Evolutionary conservation across 148 eudicot species (phyloP), one percentile per base, ranked within the genome.

Genomic region (Simmondsia chinensis): DNA sequence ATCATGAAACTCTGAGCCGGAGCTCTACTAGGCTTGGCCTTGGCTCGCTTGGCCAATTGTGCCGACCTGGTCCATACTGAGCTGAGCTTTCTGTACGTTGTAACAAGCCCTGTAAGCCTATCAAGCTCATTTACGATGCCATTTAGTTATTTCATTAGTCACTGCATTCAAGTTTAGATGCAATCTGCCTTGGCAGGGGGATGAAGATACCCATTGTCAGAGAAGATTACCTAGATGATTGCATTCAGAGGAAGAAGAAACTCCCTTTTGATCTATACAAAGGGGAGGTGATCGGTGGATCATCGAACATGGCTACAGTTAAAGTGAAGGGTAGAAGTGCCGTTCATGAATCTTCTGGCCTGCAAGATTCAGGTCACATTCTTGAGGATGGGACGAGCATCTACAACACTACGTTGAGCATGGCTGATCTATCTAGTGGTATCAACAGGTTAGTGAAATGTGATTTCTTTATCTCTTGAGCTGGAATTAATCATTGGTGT

Each of bases 281-380:
- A 70, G 33, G 85, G 56, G 97, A 89, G 66, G 45, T 83, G 17
- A 54, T 43, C 15, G 86, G 68, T 39, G 87, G 79, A 66, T 43
- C 75, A 26, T 63, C 74, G 39, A 52, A 77, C 26, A 58, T 71
- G 69, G 66, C 74, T 25, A 86, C 96, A 16, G 86, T 93, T 48
- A 93, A 82, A 74, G 99, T 93, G 49, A 93, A 93, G 77, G 99
- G 99, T 15, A 66, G 75, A 50, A 79, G 94, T 56, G 94, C 94
- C 39, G 94, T 83, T 44, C 94, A 79, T 54, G 94, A 79, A 52
- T 41, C 86, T 39, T 83, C 94, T 39, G 87, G 83, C 19, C 50
- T 83, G 57, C 94, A 79, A 65, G 87, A 93, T 61, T 55, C 75
- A 28, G 94, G 99, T 37, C 99, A 93, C 71, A 86, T 93, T 54